Evolutionary conservation across 192 early-diverging fungal genomes (phyloP).

Genomic region (Entomortierella parvispora): DNA sequence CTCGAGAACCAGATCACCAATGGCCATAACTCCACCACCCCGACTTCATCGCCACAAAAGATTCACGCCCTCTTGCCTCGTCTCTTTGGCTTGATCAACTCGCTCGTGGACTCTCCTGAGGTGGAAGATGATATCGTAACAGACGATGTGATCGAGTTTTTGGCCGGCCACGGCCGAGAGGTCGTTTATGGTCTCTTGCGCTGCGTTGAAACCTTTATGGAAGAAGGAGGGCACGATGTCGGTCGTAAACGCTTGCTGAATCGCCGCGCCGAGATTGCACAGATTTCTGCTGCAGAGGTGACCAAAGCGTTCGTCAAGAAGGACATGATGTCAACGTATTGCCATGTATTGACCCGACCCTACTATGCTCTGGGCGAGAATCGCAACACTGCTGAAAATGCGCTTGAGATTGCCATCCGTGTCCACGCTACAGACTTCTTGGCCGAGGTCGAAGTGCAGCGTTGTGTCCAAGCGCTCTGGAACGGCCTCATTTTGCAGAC

Average conservation of each 20-base stretch:
- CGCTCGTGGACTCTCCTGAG: slow-evolving; percentile 25
- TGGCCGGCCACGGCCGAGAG: slow-evolving; percentile 38
- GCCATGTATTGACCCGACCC: slow-evolving; percentile 46
- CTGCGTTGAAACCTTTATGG: slow-evolving; percentile 32
- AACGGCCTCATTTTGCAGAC: slow-evolving; percentile 45
- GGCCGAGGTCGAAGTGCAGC: slow-evolving; percentile 43
- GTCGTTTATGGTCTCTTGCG: slow-evolving; percentile 47
- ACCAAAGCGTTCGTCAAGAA: slow-evolving; percentile 44
- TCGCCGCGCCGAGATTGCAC: slow-evolving; percentile 26
- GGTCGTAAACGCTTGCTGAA: slow-evolving; percentile 37
- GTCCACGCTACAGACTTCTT: slow-evolving; percentile 47
- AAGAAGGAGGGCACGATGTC: slow-evolving; percentile 42
- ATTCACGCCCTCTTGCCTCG: slow-evolving; percentile 44
- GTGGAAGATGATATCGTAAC: slow-evolving; percentile 47
- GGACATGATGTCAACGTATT: slow-evolving; percentile 47
- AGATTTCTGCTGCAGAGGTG: slow-evolving; percentile 34
- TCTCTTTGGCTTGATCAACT: slow-evolving; percentile 48
- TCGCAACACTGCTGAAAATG: slow-evolving; percentile 35
- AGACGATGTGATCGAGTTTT: slow-evolving; percentile 39
- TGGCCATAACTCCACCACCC: slow-evolving; percentile 25
- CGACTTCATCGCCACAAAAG: slow-evolving; percentile 33
- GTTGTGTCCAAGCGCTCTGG: slow-evolving; percentile 54
- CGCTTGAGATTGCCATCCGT: slow-evolving; percentile 50
- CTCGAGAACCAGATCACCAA: slow-evolving; percentile 46
- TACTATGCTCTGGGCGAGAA: slow-evolving; percentile 38